Conservation (phyloP, 768 basidiomycete genomes). For the Leccinum longicurvipes region DNA sequence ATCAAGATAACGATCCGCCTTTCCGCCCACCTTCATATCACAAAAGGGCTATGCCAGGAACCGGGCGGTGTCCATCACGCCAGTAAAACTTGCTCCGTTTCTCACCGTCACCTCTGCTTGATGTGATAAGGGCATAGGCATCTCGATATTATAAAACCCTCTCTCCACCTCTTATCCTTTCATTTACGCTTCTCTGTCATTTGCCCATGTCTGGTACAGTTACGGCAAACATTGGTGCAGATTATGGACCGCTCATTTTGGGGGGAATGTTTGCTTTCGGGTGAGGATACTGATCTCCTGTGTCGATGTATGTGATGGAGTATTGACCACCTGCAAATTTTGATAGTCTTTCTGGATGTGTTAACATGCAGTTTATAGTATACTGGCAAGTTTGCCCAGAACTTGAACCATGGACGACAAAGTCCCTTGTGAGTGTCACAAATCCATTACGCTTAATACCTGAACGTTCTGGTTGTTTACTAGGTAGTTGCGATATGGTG, state of each 20-base stretch:
- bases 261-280: conserved; percentile 23
- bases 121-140: not conserved
- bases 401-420: conserved; percentile 14
- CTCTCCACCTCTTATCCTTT: not conserved
- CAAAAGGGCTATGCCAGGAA: not conserved
- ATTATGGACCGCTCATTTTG: conserved; percentile 21
- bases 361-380: conserved; percentile 23
- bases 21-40: not conserved
- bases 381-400: conserved; percentile 17
- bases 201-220: conserved; percentile 1
- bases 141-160: not conserved
- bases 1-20: not conserved
- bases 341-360: conserved; percentile 24
- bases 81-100: not conserved
- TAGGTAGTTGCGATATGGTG: conserved; percentile 23
- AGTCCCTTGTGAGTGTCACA: conserved; percentile 13
- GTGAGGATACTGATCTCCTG: conserved; percentile 1
- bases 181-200: not conserved
- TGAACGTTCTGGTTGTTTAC: not conserved
- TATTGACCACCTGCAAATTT: not conserved
- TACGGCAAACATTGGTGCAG: not conserved
- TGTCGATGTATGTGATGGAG: not conserved
- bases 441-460: not conserved
- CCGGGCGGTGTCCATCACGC: not conserved
- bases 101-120: not conserved